Evolutionary conservation across 2,329 filamentous ascomycete genomes (phyloP).

Genomic region (Aureobasidium sp.): DNA sequence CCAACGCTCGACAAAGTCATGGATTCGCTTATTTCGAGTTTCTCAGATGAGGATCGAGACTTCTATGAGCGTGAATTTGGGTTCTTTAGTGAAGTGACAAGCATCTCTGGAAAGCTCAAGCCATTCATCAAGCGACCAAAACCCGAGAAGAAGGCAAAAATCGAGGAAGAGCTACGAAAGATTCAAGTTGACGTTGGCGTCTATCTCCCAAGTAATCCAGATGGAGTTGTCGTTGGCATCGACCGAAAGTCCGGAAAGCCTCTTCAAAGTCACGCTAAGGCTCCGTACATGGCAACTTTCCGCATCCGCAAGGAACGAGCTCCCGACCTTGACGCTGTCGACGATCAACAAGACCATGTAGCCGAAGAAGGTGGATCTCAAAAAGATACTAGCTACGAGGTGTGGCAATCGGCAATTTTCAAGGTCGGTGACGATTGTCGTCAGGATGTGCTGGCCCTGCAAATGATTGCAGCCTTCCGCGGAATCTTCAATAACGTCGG

Average conservation of each 20-base stretch:
- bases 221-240: conserved; percentile 94
- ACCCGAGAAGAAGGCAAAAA: conserved; percentile 97
- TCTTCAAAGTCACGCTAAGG: conserved; percentile 94
- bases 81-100: conserved; percentile 98
- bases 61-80: conserved; percentile 94
- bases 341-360: conserved; percentile 28
- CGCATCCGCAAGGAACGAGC: conserved; percentile 74
- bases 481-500: conserved; percentile 95
- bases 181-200: conserved; percentile 96
- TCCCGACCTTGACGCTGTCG: conserved; percentile 44
- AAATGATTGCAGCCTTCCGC: conserved; percentile 96
- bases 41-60: conserved; percentile 66
- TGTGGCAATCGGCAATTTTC: conserved; percentile 99
- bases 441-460: conserved; percentile 90
- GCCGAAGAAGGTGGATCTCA: conserved; percentile 26
- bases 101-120: conserved; percentile 89
- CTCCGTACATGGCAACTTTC: conserved; percentile 98
- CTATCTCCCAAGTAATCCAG: conserved; percentile 93
- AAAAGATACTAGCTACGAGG: conserved; percentile 62
- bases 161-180: conserved; percentile 94
- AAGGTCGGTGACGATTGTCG: conserved; percentile 98
- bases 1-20: conserved; percentile 88
- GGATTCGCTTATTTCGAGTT: conserved; percentile 73
- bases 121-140: conserved; percentile 88
- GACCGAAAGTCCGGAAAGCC: conserved; percentile 97